These are phyloP conservation scores for Aspergillus nomiae DNA, from an alignment of 2,329 filamentous ascomycete species.

Conservation along the genomic window DNA sequence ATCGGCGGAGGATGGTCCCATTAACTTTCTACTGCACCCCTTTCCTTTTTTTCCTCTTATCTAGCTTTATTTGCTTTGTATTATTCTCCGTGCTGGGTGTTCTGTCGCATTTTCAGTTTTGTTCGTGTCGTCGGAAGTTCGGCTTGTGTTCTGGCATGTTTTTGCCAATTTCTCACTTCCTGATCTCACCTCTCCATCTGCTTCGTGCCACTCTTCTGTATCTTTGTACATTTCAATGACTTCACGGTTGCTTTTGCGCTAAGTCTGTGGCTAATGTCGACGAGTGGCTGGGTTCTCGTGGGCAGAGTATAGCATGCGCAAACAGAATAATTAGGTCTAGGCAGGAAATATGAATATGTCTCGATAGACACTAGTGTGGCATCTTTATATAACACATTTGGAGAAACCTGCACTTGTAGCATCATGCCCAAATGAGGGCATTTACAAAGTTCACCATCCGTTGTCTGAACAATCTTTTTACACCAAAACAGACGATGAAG, in stretches of 20 bases:
- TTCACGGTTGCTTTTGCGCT: slow-evolving; percentile 27
- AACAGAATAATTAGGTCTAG: slow-evolving; percentile 1
- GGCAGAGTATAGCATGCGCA: background rate
- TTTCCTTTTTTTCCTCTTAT: slow-evolving; percentile 9
- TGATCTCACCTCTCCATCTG: slow-evolving; percentile 16
- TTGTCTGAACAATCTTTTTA: background rate
- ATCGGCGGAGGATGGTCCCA: slow-evolving; percentile 1
- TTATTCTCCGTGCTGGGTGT: slow-evolving; percentile 26
- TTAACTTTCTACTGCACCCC: slow-evolving; percentile 16
- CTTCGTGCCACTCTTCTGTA: slow-evolving; percentile 18
- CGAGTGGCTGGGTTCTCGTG: slow-evolving; percentile 3
- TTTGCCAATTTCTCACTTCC: slow-evolving; percentile 15
- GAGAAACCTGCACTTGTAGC: background rate
- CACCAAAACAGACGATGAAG: background rate
- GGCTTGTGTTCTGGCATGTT: slow-evolving; percentile 14
- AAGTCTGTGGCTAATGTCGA: slow-evolving; percentile 12
- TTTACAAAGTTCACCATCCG: background rate
- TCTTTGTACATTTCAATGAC: slow-evolving; percentile 34
- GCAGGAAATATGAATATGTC: background rate
- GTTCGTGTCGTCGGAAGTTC: slow-evolving; percentile 5
- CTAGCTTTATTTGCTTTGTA: slow-evolving; percentile 18
- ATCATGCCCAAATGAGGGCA: background rate
- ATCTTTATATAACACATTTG: background rate
- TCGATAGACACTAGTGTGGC: background rate
- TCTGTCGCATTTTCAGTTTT: slow-evolving; percentile 17